Percentiles rank a stretch among this genome's conserved stretches.
Conservation (phyloP, 2,329 filamentous ascomycete species). For the Xylaria sp. region DNA sequence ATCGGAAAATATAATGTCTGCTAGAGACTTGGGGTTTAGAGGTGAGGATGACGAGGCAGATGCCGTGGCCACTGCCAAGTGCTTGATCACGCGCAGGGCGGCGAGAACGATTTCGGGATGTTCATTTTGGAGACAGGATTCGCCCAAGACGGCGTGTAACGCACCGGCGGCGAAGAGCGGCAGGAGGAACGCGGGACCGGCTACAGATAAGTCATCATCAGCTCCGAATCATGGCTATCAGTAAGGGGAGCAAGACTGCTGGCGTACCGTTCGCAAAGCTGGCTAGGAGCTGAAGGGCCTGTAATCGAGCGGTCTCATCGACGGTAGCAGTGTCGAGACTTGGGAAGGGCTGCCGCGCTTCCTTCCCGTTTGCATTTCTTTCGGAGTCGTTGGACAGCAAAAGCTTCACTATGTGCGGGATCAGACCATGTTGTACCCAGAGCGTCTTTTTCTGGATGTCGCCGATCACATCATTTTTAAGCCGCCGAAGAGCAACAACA, state of each 20-base stretch:
- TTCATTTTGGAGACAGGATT: slow-evolving; percentile 72
- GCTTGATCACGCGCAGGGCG: slow-evolving; percentile 77
- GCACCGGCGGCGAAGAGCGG: slow-evolving; percentile 76
- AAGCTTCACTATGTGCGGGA: slow-evolving; percentile 66
- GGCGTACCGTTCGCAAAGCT: slow-evolving; percentile 83
- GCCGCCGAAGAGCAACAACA: slow-evolving; percentile 69
- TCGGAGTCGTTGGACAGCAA: slow-evolving; percentile 52
- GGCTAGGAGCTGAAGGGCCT: slow-evolving; percentile 84
- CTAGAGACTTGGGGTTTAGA: slow-evolving; percentile 61
- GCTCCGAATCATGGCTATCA: slow-evolving; percentile 28
- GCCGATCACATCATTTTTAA: slow-evolving; percentile 92
- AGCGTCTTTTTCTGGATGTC: slow-evolving; percentile 87
- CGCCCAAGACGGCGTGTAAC: slow-evolving; percentile 75
- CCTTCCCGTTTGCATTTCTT: slow-evolving; percentile 54
- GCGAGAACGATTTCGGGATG: slow-evolving; percentile 75
- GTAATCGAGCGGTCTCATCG: slow-evolving; percentile 75
- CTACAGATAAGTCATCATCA: slow-evolving; percentile 56
- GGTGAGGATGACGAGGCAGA: slow-evolving; percentile 63
- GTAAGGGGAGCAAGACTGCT: background rate
- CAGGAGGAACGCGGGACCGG: slow-evolving; percentile 79
- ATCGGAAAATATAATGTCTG: slow-evolving; percentile 71
- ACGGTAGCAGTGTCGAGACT: slow-evolving; percentile 59
- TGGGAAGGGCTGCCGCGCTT: slow-evolving; percentile 47
- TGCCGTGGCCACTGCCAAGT: slow-evolving; percentile 72
- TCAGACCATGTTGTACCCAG: slow-evolving; percentile 75